A percentile compares a stretch with the other conserved stretches of the same genome.
Evolutionary conservation across 1,284 basidiomycete genomes (phyloP).

Genomic region (Cutaneotrichosporon sp.): DNA sequence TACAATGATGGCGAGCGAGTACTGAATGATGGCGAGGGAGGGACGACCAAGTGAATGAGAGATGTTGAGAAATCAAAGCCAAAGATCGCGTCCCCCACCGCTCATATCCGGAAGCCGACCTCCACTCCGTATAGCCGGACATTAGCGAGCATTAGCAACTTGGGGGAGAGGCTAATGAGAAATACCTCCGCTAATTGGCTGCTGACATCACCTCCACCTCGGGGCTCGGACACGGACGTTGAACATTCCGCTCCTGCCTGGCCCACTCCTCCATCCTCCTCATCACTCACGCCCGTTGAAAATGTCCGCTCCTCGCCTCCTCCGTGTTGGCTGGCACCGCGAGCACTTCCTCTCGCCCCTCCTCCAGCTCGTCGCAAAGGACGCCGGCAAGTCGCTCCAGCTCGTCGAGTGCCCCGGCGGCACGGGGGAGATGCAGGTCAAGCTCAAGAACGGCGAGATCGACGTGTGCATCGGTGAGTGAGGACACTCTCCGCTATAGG

Average conservation of each 20-base stretch:
- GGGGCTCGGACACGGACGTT: no score
- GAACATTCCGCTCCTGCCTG: neutral
- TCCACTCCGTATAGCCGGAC: no score
- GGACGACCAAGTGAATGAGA: neutral
- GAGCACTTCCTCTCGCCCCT: constrained; percentile 91
- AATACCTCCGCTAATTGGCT: neutral
- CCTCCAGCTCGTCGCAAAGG: constrained; percentile 63
- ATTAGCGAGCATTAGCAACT: no score
- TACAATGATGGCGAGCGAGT: neutral
- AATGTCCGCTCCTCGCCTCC: constrained; percentile 17
- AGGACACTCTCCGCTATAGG: no score
- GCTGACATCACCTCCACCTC: neutral
- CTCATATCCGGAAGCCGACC: neutral
- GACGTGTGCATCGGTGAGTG: constrained; percentile 77
- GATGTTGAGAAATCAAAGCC: constrained; percentile 3
- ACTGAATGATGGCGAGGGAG: neutral
- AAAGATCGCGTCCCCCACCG: neutral
- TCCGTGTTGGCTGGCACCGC: constrained; percentile 62
- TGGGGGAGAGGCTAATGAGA: neutral
- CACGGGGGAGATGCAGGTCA: constrained; percentile 84
- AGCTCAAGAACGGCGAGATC: constrained; percentile 79
- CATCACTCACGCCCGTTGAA: neutral
- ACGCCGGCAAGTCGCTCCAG: constrained; percentile 69
- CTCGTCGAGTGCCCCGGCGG: constrained; percentile 91
- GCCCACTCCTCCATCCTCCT: no score